phyloP scores from a whole-genome alignment of 148 eudicot species.

The Amaranthus cruentus region DNA sequence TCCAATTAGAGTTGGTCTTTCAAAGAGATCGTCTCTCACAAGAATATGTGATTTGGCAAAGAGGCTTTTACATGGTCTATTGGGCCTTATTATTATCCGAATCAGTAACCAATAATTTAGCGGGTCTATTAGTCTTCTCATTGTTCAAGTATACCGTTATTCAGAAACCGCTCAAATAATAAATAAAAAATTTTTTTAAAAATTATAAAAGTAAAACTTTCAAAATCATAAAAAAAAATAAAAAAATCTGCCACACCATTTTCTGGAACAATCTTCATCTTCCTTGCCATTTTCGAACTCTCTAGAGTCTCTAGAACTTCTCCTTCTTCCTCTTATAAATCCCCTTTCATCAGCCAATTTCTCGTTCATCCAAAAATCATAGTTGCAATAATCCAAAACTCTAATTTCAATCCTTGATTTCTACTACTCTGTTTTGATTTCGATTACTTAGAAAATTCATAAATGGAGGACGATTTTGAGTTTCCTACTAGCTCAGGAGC shows the following conservation, averaged over 20 bases:
- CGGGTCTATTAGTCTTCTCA: too few relatives aligned
- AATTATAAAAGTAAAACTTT: not conserved
- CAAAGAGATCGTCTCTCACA: too few relatives aligned
- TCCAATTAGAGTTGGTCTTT: too few relatives aligned
- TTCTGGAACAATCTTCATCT: slow-evolving; percentile 22
- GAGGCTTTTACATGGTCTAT: too few relatives aligned
- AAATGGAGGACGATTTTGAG: slow-evolving; percentile 40
- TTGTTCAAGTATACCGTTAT: too few relatives aligned
- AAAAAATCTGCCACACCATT: not conserved
- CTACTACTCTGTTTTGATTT: not conserved
- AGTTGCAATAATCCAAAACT: not conserved
- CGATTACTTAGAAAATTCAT: not conserved
- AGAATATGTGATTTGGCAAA: too few relatives aligned
- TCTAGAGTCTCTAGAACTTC: slow-evolving; percentile 15
- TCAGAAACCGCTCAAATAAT: too few relatives aligned
- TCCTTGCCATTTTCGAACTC: slow-evolving; percentile 16
- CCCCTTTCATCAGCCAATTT: not conserved
- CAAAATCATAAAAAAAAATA: not conserved
- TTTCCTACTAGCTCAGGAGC: slow-evolving; percentile 24
- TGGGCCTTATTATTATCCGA: too few relatives aligned
- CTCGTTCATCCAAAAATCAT: not conserved
- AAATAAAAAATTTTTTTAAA: too few relatives aligned
- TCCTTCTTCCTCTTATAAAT: slow-evolving; percentile 19
- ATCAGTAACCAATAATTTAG: too few relatives aligned
- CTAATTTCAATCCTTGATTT: not conserved